Evolutionary conservation across 345 rosid genomes (phyloP).

Genomic region (Murraya koenigii): DNA sequence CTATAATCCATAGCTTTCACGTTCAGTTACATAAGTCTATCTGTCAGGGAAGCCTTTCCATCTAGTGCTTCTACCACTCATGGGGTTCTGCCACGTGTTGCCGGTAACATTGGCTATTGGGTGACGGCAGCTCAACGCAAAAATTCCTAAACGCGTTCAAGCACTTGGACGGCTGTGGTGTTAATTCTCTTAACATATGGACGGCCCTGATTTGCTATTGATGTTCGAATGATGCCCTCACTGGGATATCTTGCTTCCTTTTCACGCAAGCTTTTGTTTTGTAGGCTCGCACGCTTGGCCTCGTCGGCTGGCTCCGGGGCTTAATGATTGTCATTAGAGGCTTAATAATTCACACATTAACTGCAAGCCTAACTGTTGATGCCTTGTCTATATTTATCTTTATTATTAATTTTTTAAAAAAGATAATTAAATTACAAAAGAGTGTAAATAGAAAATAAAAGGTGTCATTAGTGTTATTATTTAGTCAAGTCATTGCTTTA

Average conservation of each 20-base stretch:
- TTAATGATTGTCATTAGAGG: neutral
- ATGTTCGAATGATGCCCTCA: conserved; percentile 13
- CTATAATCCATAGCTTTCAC: neutral
- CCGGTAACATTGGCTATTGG: conserved; percentile 12
- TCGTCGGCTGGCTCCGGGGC: conserved; percentile 9
- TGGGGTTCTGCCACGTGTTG: conserved; percentile 40
- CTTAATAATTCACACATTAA: neutral
- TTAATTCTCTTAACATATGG: neutral
- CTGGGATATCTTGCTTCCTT: conserved; percentile 20
- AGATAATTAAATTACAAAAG: no score
- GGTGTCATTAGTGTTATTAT: no score
- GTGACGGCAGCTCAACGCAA: conserved; percentile 23
- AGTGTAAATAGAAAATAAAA: neutral
- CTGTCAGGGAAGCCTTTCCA: conserved; percentile 7
- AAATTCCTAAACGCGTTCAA: neutral
- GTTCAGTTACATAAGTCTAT: neutral
- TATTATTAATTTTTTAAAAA: rapidly evolving
- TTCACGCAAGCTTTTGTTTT: conserved; percentile 27
- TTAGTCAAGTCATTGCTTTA: neutral
- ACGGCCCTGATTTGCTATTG: conserved; percentile 15
- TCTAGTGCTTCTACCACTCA: conserved; percentile 3
- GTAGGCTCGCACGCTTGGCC: neutral
- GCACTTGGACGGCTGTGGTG: conserved; percentile 15
- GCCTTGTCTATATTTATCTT: neutral
- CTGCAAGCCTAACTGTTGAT: neutral